Evolutionary conservation across 495 filamentous ascomycete species (phyloP).

Genomic region (Chaetomium cochliodes): DNA sequence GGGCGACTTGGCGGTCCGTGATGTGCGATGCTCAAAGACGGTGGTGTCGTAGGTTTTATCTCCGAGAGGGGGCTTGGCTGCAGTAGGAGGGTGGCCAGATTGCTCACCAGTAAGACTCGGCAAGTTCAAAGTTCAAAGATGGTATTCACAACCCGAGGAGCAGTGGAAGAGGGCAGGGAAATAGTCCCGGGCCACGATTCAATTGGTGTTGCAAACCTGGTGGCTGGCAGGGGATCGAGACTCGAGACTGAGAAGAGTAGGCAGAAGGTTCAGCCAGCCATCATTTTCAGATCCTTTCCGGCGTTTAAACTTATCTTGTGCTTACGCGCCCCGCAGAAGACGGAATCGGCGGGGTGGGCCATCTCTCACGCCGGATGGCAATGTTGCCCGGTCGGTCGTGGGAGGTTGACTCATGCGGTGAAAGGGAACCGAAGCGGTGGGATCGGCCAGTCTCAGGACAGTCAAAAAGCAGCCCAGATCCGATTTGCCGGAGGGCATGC

Average conservation of each 20-base stretch:
- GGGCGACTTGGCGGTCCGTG: background rate
- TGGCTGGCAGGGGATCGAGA: background rate
- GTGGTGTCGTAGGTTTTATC: background rate
- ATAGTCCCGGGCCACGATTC: background rate
- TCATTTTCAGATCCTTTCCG: background rate
- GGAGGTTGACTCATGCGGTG: slow-evolving; percentile 1
- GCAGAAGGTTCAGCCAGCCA: background rate
- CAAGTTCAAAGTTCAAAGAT: background rate
- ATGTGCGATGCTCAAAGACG: background rate
- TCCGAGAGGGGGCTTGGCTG: slow-evolving; percentile 7
- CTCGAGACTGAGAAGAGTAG: background rate
- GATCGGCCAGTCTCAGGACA: background rate
- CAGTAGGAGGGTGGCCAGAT: no score
- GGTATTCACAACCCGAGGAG: background rate
- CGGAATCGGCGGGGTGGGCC: background rate
- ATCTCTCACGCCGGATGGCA: no score
- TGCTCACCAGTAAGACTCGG: background rate
- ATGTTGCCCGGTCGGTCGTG: no score
- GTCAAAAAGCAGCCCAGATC: background rate
- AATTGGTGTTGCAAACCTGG: background rate
- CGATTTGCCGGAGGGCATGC: background rate
- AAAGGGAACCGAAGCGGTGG: background rate
- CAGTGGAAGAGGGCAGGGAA: background rate
- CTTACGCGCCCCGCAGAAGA: background rate
- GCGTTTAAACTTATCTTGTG: background rate